phyloP scores from a whole-genome alignment of 2,329 filamentous ascomycete species.

The Stenocarpella maydis region DNA sequence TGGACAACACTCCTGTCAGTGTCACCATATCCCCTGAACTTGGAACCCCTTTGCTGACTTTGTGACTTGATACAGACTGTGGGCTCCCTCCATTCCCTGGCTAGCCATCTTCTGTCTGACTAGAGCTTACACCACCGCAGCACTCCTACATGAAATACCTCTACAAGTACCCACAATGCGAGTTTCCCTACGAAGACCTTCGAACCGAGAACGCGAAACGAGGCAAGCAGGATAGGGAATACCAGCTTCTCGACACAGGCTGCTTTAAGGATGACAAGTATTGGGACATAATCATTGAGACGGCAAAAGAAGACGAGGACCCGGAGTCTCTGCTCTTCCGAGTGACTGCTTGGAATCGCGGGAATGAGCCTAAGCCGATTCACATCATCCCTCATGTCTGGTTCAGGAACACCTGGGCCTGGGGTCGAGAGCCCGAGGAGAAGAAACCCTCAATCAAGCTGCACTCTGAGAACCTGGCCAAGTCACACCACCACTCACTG shows the following conservation, averaged over 20 bases:
- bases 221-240: conserved; percentile 81
- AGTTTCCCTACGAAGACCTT: conserved; percentile 91
- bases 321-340: conserved; percentile 92
- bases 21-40: background rate
- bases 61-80: conserved; percentile 51
- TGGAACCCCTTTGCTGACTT: conserved; percentile 41
- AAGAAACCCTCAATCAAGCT: conserved; percentile 82
- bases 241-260: conserved; percentile 90
- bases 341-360: conserved; percentile 95
- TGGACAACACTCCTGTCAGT: conserved; percentile 86
- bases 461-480: conserved; percentile 71
- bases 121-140: conserved; percentile 52
- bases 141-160: conserved; percentile 99
- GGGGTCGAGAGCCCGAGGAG: conserved; percentile 79
- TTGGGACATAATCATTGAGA: conserved; percentile 98
- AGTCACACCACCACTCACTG: conserved; percentile 80
- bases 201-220: conserved; percentile 83
- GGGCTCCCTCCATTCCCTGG: conserved; percentile 39
- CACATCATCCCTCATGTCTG: conserved; percentile 95
- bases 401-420: conserved; percentile 98
- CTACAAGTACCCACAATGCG: conserved; percentile 94
- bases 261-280: conserved; percentile 89
- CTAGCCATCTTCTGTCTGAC: background rate
- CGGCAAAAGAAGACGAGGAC: conserved; percentile 91
- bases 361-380: conserved; percentile 86